Percentiles rank a stretch among this genome's conserved stretches.
phyloP scores from a whole-genome alignment of 345 rosid genomes.

The Eucalyptus virginea region DNA sequence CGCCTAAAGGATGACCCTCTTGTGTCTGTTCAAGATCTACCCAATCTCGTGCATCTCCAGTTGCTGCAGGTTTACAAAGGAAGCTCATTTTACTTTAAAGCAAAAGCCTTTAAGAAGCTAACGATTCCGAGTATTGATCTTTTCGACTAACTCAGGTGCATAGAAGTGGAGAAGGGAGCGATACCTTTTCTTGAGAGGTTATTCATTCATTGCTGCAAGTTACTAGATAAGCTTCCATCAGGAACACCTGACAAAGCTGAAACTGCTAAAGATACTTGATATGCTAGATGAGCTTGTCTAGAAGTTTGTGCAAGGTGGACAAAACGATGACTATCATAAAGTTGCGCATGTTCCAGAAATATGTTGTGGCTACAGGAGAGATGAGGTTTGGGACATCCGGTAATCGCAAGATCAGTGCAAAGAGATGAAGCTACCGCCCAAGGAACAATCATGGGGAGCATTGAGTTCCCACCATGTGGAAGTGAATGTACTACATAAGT shows the following conservation, averaged over 20 bases:
- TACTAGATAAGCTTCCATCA: conserved; percentile 1
- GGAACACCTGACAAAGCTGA: conserved; percentile 13
- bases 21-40: conserved; percentile 1
- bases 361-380: conserved; percentile 6
- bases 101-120: conserved; percentile 13
- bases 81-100: background rate
- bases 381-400: conserved; percentile 14
- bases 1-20: conserved; percentile 16
- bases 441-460: background rate
- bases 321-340: background rate
- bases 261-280: conserved; percentile 12
- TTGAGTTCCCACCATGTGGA: conserved; percentile 3
- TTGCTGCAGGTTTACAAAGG: conserved; percentile 6
- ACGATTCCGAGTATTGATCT: conserved; percentile 6
- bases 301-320: background rate
- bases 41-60: conserved; percentile 18
- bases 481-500: background rate
- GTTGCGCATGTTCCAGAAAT: conserved; percentile 11
- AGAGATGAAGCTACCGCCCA: background rate
- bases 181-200: conserved; percentile 10
- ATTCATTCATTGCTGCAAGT: conserved; percentile 2
- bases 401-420: background rate
- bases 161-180: conserved; percentile 6
- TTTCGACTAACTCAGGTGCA: conserved; percentile 4
- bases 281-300: conserved; percentile 9